phyloP scores from a whole-genome alignment of 768 basidiomycete genomes.

The Russula dissimulans region DNA sequence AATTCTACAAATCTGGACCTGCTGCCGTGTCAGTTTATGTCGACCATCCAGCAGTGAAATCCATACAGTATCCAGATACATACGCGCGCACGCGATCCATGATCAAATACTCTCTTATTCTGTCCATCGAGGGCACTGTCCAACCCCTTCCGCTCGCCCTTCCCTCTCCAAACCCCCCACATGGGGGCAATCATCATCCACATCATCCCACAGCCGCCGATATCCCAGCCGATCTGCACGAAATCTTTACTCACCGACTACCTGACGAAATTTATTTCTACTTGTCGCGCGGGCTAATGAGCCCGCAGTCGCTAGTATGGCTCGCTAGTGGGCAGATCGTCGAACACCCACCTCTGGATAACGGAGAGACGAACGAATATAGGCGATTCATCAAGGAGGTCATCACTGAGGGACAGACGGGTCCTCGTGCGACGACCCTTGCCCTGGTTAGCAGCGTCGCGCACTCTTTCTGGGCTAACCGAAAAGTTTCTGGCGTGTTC shows the following conservation, averaged over 20 bases:
- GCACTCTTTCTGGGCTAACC: conserved; percentile 72
- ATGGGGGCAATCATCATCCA: conserved; percentile 46
- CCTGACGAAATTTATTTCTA: conserved; percentile 98
- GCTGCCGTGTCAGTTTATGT: conserved; percentile 67
- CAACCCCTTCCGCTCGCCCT: conserved; percentile 72
- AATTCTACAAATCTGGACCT: conserved; percentile 84
- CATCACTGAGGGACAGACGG: conserved; percentile 89
- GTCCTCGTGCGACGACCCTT: conserved; percentile 84
- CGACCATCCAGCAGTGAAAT: conserved; percentile 77
- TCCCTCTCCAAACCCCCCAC: conserved; percentile 37
- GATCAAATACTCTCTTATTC: conserved; percentile 84
- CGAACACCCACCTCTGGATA: conserved; percentile 84
- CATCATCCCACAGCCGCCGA: conserved; percentile 77
- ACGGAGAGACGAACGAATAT: conserved; percentile 93
- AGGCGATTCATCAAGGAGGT: conserved; percentile 92
- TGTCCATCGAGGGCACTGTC: conserved; percentile 79
- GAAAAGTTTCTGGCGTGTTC: conserved; percentile 63
- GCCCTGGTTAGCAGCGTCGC: conserved; percentile 77
- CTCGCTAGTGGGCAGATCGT: conserved; percentile 79
- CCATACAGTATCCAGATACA: conserved; percentile 69
- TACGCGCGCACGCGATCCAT: conserved; percentile 86
- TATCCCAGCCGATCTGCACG: conserved; percentile 84
- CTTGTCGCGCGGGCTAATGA: conserved; percentile 83
- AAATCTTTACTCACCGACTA: conserved; percentile 88
- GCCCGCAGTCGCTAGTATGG: conserved; percentile 90